Evolutionary conservation across 768 basidiomycete genomes (phyloP).

Genomic region (Pleurotus giganteus): DNA sequence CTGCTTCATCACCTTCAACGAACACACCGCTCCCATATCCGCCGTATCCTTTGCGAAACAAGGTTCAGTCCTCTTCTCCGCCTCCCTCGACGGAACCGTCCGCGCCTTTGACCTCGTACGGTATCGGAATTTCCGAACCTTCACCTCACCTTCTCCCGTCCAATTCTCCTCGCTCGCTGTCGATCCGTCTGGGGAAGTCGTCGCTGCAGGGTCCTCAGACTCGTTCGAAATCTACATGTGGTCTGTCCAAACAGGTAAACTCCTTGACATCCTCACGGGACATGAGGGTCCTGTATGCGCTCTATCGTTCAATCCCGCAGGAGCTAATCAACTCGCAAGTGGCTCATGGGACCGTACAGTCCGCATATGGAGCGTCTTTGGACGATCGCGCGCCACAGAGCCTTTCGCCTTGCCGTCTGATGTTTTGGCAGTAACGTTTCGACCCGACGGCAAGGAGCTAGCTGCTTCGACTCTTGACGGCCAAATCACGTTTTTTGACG

Average conservation of each 20-base stretch:
- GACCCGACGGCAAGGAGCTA: constrained; percentile 94
- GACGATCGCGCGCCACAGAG: constrained; percentile 82
- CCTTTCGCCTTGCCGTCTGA: constrained; percentile 82
- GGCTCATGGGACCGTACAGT: constrained; percentile 94
- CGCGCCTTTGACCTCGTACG: constrained; percentile 95
- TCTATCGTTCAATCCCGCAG: constrained; percentile 86
- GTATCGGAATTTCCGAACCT: constrained; percentile 98
- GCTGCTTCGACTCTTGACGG: constrained; percentile 91
- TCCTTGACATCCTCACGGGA: constrained; percentile 89
- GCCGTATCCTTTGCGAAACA: constrained; percentile 91
- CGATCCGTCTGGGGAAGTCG: constrained; percentile 95
- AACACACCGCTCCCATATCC: constrained; percentile 87
- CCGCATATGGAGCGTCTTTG: constrained; percentile 90
- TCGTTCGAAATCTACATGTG: constrained; percentile 97
- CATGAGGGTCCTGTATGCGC: constrained; percentile 91
- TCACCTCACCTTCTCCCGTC: constrained; percentile 95
- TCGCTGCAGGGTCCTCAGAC: constrained; percentile 95
- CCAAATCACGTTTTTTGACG: constrained; percentile 89
- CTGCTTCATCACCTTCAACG: constrained; percentile 96
- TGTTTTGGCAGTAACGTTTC: constrained; percentile 82
- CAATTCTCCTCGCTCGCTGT: constrained; percentile 96
- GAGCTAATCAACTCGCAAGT: constrained; percentile 85
- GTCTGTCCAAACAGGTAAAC: constrained; percentile 97
- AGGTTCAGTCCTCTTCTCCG: constrained; percentile 86
- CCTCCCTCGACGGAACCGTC: constrained; percentile 94